Evolutionary conservation across 1,139 yeast species (phyloP).

Genomic region (Nadsonia starkeyi-henricii): DNA sequence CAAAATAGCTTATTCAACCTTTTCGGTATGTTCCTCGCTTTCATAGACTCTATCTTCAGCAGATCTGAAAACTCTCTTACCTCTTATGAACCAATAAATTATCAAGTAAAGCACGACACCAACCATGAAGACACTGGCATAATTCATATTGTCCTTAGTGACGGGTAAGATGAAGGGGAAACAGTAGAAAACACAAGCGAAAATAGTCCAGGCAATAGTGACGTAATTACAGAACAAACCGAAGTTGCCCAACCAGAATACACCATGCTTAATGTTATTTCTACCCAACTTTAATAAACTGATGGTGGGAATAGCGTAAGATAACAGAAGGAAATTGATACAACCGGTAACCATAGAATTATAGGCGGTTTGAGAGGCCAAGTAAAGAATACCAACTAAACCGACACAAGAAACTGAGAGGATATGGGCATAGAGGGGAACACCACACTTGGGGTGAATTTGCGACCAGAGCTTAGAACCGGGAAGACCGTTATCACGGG

Average conservation of each 20-base stretch:
- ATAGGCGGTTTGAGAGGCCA: slow-evolving; percentile 43
- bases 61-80: slow-evolving; percentile 2
- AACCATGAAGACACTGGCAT: slow-evolving; percentile 40
- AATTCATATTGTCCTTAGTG: slow-evolving; percentile 54
- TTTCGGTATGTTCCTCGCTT: background rate
- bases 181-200: slow-evolving; percentile 48
- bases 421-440: slow-evolving; percentile 41
- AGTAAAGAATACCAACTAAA: slow-evolving; percentile 36
- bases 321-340: slow-evolving; percentile 36
- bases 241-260: slow-evolving; percentile 50
- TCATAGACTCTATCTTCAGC: slow-evolving; percentile 3
- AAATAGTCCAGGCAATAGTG: slow-evolving; percentile 49
- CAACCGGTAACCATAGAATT: slow-evolving; percentile 44
- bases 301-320: slow-evolving; percentile 36
- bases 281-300: slow-evolving; percentile 47
- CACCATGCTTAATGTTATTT: slow-evolving; percentile 48
- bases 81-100: slow-evolving; percentile 12
- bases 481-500: slow-evolving; percentile 50
- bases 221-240: slow-evolving; percentile 47
- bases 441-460: slow-evolving; percentile 32
- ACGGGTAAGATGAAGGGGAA: slow-evolving; percentile 64
- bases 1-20: background rate
- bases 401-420: slow-evolving; percentile 36
- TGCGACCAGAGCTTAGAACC: slow-evolving; percentile 35
- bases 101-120: slow-evolving; percentile 11